phyloP scores from a whole-genome alignment of 2,329 filamentous ascomycete species.

The Magnaporthiopsis incrustans region DNA sequence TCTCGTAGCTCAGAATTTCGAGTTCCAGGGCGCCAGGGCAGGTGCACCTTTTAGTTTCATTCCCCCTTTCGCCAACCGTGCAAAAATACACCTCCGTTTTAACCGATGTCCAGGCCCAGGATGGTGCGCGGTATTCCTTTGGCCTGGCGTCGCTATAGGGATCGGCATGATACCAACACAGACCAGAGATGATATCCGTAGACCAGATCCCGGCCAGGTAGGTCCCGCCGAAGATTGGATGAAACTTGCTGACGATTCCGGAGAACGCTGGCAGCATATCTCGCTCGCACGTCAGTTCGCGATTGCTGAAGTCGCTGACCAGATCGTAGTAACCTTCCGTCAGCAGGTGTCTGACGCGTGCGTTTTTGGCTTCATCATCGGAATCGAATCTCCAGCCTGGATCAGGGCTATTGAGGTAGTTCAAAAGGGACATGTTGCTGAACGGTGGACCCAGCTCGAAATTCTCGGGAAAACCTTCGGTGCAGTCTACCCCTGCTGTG shows the following conservation, averaged over 20 bases:
- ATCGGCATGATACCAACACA: no score
- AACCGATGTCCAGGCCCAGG: no score
- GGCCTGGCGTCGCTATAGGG: no score
- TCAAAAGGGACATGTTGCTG: neutral
- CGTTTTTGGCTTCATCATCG: neutral
- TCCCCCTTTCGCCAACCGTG: no score
- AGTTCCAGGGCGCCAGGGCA: no score
- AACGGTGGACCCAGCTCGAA: neutral
- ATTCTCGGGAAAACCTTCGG: neutral
- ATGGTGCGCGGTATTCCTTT: no score
- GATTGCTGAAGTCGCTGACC: neutral
- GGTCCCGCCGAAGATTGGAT: neutral
- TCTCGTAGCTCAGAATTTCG: no score
- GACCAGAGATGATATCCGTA: no score
- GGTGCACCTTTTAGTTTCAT: no score
- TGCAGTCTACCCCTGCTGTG: neutral
- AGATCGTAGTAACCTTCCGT: neutral
- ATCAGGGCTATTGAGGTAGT: neutral
- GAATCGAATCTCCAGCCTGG: no score
- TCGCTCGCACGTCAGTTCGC: neutral
- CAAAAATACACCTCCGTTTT: no score
- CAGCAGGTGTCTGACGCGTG: neutral
- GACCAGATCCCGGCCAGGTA: constrained; percentile 6
- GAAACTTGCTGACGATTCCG: neutral
- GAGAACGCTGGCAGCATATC: constrained; percentile 3